Conservation (phyloP, 2,329 filamentous ascomycete species). For the Scorias spongiosa region DNA sequence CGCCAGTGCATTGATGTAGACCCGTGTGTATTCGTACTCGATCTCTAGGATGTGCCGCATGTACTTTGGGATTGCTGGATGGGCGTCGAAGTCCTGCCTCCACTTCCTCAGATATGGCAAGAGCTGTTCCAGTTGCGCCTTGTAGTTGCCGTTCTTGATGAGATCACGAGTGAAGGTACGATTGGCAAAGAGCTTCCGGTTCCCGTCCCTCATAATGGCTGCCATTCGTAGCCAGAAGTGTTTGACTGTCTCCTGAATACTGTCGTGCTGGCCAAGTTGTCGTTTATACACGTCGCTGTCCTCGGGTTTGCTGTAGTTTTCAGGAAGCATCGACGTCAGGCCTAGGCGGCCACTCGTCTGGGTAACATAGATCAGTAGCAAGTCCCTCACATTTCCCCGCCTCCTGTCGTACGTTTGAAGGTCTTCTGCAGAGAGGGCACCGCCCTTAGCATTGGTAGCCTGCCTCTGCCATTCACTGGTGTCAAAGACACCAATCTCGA, state of each 20-base stretch:
- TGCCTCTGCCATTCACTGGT: conserved; percentile 46
- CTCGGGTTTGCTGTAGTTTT: conserved; percentile 22
- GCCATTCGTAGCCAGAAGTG: conserved; percentile 93
- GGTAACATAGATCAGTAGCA: conserved; percentile 80
- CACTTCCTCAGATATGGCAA: conserved; percentile 64
- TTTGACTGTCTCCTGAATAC: conserved; percentile 40
- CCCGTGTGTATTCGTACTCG: conserved; percentile 87
- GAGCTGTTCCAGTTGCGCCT: conserved; percentile 65
- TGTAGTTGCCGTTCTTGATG: conserved; percentile 74
- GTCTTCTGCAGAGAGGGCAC: conserved; percentile 31
- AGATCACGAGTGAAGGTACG: conserved; percentile 77
- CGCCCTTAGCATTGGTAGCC: conserved; percentile 36
- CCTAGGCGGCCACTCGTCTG: conserved; percentile 87
- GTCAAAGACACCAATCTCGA: conserved; percentile 92
- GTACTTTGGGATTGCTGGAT: conserved; percentile 33
- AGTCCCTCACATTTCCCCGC: conserved; percentile 64
- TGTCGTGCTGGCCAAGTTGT: conserved; percentile 15
- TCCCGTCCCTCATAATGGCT: conserved; percentile 79
- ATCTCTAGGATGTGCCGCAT: conserved; percentile 70
- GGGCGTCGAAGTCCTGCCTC: conserved; percentile 69
- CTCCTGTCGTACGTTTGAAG: conserved; percentile 65
- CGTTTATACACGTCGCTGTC: conserved; percentile 18
- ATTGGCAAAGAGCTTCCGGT: conserved; percentile 75
- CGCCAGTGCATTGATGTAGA: conserved; percentile 88
- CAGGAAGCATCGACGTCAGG: conserved; percentile 83